Evolutionary conservation across 1,139 yeast species (phyloP).

Genomic region (Meyerozyma sp.): DNA sequence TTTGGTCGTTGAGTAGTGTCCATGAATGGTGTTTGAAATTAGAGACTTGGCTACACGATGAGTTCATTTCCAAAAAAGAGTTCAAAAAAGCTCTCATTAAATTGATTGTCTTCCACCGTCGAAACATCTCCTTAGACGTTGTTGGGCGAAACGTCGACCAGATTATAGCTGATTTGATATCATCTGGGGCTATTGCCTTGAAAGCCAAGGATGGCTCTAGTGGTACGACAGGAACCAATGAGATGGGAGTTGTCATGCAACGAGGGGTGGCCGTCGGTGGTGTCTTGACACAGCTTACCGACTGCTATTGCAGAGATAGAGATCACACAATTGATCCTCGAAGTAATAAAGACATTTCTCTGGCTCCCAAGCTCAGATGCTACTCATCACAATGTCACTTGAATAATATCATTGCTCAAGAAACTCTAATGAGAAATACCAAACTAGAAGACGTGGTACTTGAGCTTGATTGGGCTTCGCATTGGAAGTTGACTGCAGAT

Average conservation of each 20-base stretch:
- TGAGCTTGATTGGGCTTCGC: slow-evolving; percentile 67
- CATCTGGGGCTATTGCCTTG: slow-evolving; percentile 39
- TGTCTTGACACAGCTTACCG: slow-evolving; percentile 37
- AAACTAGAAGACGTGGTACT: slow-evolving; percentile 33
- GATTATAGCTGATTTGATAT: slow-evolving; percentile 42
- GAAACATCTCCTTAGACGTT: slow-evolving; percentile 49
- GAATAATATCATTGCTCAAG: slow-evolving; percentile 34
- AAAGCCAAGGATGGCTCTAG: not conserved
- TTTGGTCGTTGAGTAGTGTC: slow-evolving; percentile 36
- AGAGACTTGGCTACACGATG: slow-evolving; percentile 49
- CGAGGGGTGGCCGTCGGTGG: slow-evolving; percentile 28
- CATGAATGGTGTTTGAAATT: slow-evolving; percentile 48
- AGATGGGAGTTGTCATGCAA: slow-evolving; percentile 20
- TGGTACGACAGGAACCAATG: slow-evolving; percentile 6
- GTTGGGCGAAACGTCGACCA: slow-evolving; percentile 54
- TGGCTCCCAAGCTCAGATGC: slow-evolving; percentile 18
- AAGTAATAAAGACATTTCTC: slow-evolving; percentile 2
- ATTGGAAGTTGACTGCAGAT: slow-evolving; percentile 62
- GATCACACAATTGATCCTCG: slow-evolving; percentile 14
- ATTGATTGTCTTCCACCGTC: slow-evolving; percentile 45
- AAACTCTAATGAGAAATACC: slow-evolving; percentile 25
- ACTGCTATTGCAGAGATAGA: slow-evolving; percentile 31
- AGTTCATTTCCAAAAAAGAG: slow-evolving; percentile 43
- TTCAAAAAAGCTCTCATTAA: slow-evolving; percentile 47
- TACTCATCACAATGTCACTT: slow-evolving; percentile 35